phyloP scores from a whole-genome alignment of 805 yeast species.

The Yamadazyma scolyti region DNA sequence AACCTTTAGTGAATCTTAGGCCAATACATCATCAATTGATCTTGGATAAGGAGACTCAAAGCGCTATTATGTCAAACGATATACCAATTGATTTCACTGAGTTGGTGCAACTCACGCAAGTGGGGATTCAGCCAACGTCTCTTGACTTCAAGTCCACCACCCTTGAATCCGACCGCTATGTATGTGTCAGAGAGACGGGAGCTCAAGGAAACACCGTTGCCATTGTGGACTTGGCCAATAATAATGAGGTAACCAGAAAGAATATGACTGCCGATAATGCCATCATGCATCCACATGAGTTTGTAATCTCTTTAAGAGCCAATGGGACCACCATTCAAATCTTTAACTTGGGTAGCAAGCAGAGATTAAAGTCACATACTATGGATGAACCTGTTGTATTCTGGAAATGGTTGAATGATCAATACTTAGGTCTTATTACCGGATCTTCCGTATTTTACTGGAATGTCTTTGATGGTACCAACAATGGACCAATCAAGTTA shows the following conservation, averaged over 20 bases:
- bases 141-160: constrained; percentile 93
- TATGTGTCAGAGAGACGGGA: constrained; percentile 70
- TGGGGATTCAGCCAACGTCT: constrained; percentile 82
- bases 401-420: constrained; percentile 88
- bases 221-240: constrained; percentile 77
- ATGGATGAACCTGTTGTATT: constrained; percentile 85
- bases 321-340: constrained; percentile 95
- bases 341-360: constrained; percentile 83
- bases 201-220: constrained; percentile 83
- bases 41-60: too few relatives aligned
- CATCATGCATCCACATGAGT: constrained; percentile 88
- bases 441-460: constrained; percentile 72
- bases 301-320: constrained; percentile 90
- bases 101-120: constrained; percentile 78
- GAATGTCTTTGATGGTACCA: constrained; percentile 78
- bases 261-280: constrained; percentile 98
- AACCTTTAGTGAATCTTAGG: too few relatives aligned
- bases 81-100: constrained; percentile 97
- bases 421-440: constrained; percentile 79
- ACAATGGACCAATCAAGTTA: constrained; percentile 73
- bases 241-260: constrained; percentile 79
- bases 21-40: too few relatives aligned
- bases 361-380: constrained; percentile 83
- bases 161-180: constrained; percentile 86
- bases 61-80: constrained; percentile 49